Evolutionary conservation across 2,329 filamentous ascomycete genomes (phyloP).

Genomic region (Penicillium frequentans): DNA sequence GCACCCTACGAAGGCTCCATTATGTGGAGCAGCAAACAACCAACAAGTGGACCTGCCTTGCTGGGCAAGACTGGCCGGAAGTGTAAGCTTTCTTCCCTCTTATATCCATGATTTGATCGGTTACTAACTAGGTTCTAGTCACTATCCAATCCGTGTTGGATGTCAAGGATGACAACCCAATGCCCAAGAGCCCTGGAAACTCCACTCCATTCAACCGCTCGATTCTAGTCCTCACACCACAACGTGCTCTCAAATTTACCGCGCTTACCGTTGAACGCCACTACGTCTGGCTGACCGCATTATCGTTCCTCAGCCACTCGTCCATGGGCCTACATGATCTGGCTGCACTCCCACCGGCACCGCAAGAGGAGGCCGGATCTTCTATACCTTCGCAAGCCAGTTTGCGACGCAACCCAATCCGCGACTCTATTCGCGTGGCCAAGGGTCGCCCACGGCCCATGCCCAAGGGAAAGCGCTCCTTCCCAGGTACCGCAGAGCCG

Average conservation of each 20-base stretch:
- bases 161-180: slow-evolving; percentile 87
- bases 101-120: neutral
- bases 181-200: slow-evolving; percentile 66
- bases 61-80: slow-evolving; percentile 95
- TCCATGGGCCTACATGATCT: slow-evolving; percentile 77
- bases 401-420: slow-evolving; percentile 62
- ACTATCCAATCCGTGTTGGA: slow-evolving; percentile 94
- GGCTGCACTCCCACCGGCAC: slow-evolving; percentile 57
- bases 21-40: slow-evolving; percentile 98
- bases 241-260: slow-evolving; percentile 93
- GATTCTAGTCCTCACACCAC: slow-evolving; percentile 89
- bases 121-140: slow-evolving; percentile 56
- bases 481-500: slow-evolving; percentile 27
- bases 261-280: slow-evolving; percentile 80
- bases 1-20: slow-evolving; percentile 94
- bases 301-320: slow-evolving; percentile 93
- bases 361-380: slow-evolving; percentile 38
- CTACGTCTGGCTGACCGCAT: slow-evolving; percentile 89
- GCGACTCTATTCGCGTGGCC: slow-evolving; percentile 85
- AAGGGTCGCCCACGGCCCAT: slow-evolving; percentile 64
- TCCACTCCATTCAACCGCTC: slow-evolving; percentile 78
- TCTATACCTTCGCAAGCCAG: slow-evolving; percentile 47
- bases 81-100: slow-evolving; percentile 60
- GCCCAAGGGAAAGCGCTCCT: slow-evolving; percentile 42
- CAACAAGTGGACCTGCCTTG: slow-evolving; percentile 79